phyloP scores from a whole-genome alignment of 345 rosid genomes.

The Raphanus sativus region DNA sequence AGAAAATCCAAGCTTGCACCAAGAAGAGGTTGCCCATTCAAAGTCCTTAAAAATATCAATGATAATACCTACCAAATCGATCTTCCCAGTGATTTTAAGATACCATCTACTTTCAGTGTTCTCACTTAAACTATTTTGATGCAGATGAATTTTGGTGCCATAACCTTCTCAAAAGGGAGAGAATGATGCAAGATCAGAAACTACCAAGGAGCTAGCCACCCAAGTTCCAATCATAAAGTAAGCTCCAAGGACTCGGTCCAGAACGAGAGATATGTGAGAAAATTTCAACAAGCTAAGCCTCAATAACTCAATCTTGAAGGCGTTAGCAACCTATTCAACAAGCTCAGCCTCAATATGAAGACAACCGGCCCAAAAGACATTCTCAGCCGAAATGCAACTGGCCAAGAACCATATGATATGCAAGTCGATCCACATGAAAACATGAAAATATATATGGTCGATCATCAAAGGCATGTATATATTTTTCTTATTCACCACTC shows the following conservation, averaged over 20 bases:
- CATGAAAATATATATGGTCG: too few species aligned
- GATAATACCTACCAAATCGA: not conserved
- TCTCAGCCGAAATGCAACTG: not conserved
- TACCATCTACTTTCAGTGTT: not conserved
- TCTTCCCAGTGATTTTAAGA: not conserved
- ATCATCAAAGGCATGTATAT: too few species aligned
- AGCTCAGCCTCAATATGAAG: not conserved
- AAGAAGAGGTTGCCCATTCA: not conserved
- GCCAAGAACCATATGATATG: not conserved
- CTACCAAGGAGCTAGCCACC: not conserved
- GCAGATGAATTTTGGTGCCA: not conserved
- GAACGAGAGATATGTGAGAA: not conserved
- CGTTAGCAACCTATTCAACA: not conserved
- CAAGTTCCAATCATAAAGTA: not conserved
- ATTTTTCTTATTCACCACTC: not conserved
- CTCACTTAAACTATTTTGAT: not conserved
- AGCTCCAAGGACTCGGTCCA: not conserved
- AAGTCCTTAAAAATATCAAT: not conserved
- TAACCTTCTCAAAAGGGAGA: not conserved
- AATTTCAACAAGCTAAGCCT: not conserved
- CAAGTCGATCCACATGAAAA: too few species aligned
- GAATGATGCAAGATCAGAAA: not conserved
- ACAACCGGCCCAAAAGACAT: not conserved
- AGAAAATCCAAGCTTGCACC: not conserved
- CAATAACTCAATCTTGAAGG: not conserved